These are phyloP conservation scores for Nemania diffusa DNA, from an alignment of 2,329 filamentous ascomycete species.

Conservation along the genomic window DNA sequence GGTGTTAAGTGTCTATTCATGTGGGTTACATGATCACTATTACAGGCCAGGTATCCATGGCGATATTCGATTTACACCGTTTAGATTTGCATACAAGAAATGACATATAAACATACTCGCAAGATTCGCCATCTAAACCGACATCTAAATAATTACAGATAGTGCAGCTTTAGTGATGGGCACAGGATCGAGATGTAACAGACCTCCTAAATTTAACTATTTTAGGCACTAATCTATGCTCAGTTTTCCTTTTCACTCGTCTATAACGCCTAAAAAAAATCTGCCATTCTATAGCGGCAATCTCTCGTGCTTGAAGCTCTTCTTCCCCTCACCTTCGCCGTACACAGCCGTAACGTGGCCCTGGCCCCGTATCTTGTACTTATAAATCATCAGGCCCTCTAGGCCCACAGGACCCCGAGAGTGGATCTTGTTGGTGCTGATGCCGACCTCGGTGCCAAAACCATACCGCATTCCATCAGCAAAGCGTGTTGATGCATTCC, in stretches of 20 bases:
- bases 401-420: slow-evolving; percentile 91
- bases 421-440: slow-evolving; percentile 99
- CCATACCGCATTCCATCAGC: slow-evolving; percentile 97
- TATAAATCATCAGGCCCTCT: slow-evolving; percentile 96
- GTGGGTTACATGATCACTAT: too few species aligned
- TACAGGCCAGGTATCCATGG: too few species aligned
- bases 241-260: not conserved
- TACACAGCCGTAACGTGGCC: slow-evolving; percentile 87
- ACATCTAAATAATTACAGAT: too few species aligned
- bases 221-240: not conserved
- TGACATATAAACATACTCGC: too few species aligned
- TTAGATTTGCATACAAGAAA: too few species aligned
- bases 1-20: too few species aligned
- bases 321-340: slow-evolving; percentile 69
- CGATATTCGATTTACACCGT: too few species aligned
- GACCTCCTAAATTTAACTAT: not conserved
- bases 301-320: slow-evolving; percentile 68
- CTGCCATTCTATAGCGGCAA: slow-evolving; percentile 44
- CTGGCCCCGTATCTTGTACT: slow-evolving; percentile 86
- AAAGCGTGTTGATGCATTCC: slow-evolving; percentile 95
- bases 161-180: too few species aligned
- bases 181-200: too few species aligned
- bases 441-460: slow-evolving; percentile 97
- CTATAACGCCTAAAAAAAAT: slow-evolving; percentile 1
- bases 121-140: too few species aligned